Evolutionary conservation across 139 green algal species (phyloP), one percentile per base, ranked within the genome.

Genomic region (Bryopsis sp.): DNA sequence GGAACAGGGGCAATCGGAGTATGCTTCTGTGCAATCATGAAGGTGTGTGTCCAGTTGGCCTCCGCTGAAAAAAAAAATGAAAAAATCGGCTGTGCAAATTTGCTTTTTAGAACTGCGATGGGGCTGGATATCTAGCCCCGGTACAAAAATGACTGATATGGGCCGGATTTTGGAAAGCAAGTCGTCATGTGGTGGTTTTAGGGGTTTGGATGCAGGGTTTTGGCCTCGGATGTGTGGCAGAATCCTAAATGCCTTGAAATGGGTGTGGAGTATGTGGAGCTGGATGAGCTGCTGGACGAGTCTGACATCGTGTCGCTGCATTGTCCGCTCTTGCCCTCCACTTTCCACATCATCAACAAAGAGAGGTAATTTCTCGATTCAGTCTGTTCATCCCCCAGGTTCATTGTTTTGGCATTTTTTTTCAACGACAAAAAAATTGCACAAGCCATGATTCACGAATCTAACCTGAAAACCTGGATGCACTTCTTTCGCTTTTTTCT

Each of bases 1-100:
- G 89, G 89, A 48, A 96, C 89, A 0, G 89, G 89, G 34, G 82
- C 80, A 3, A 96, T 96, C 47, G 89, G 89, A 1, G 22, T 35
- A 29, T 63, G 77, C 63, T 73, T 77, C 0, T 77, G 61, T n/a
- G 61, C 73, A 33, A 82, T 84, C 32, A 67, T 84, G 43, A 81
- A 84, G 75, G 74, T 83, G 39, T 0, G n/a, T n/a, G n/a, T n/a
- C n/a, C n/a, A n/a, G n/a, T n/a, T n/a, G n/a, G n/a, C n/a, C n/a
- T n/a, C n/a, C n/a, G n/a, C n/a, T n/a, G n/a, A n/a, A n/a, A n/a
- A n/a, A n/a, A n/a, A n/a, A n/a, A n/a, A n/a, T n/a, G n/a, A n/a
- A n/a, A n/a, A n/a, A n/a, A n/a, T n/a, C n/a, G n/a, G n/a, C n/a
- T n/a, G n/a, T n/a, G n/a, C n/a, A n/a, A n/a, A n/a, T n/a, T n/a